Conservation (phyloP, 1,139 yeast genomes). For the Suhomyces ambrosiae region DNA sequence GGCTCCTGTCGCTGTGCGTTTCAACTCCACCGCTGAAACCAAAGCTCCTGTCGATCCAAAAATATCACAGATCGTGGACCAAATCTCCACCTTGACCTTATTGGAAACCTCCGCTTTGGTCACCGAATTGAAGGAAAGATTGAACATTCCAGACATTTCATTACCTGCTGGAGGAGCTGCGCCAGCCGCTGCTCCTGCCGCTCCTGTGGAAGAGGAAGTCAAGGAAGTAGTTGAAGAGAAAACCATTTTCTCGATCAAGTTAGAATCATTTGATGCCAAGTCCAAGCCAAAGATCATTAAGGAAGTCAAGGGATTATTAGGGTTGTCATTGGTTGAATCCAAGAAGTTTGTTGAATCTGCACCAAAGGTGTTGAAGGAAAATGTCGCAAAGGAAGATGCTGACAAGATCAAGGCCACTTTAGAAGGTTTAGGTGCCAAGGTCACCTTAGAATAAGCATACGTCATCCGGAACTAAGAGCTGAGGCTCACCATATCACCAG, state of each 20-base stretch:
- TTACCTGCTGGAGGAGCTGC: constrained; percentile 72
- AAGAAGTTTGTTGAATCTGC: constrained; percentile 98
- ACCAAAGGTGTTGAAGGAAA: constrained; percentile 88
- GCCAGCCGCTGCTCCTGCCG: constrained; percentile 72
- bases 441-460: constrained; percentile 68
- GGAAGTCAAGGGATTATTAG: constrained; percentile 91
- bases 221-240: constrained; percentile 87
- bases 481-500: neutral
- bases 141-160: constrained; percentile 91
- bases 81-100: constrained; percentile 83
- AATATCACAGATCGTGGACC: constrained; percentile 83
- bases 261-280: constrained; percentile 92
- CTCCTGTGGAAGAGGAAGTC: constrained; percentile 73
- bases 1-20: constrained; percentile 36
- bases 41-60: constrained; percentile 77
- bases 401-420: constrained; percentile 89
- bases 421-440: constrained; percentile 95
- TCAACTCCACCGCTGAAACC: constrained; percentile 55
- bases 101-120: constrained; percentile 88
- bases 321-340: constrained; percentile 91
- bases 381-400: constrained; percentile 85
- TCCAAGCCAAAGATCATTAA: constrained; percentile 96
- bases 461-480: constrained; percentile 1
- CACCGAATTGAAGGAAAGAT: constrained; percentile 77
- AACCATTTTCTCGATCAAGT: constrained; percentile 88